Evolutionary conservation across 1,284 basidiomycete species (phyloP).

Genomic region (Cutaneotrichosporon mucoides): DNA sequence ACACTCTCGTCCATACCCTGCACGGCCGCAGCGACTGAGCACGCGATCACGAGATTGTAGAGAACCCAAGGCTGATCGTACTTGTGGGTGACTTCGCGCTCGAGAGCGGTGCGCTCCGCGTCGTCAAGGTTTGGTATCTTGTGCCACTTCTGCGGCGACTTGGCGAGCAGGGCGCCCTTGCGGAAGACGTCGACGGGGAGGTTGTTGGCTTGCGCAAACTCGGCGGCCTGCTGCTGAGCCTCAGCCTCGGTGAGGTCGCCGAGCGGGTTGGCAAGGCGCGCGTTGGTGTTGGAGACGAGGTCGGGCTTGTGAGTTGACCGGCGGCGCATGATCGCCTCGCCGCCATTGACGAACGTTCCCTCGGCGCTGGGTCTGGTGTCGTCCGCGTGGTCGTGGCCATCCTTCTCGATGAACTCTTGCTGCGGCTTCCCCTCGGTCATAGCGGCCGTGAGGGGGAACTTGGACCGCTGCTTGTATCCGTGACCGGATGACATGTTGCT

Average conservation of each 20-base stretch:
- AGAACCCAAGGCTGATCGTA: conserved; percentile 57
- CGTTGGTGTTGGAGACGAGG: conserved; percentile 24
- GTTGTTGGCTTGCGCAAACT: conserved; percentile 56
- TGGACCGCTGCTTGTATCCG: conserved; percentile 15
- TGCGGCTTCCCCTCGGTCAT: conserved; percentile 30
- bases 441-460: conserved; percentile 25
- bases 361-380: neutral
- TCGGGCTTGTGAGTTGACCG: conserved; percentile 22
- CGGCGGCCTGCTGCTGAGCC: conserved; percentile 57
- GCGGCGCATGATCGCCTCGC: neutral
- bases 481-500: conserved; percentile 16
- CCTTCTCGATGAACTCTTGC: conserved; percentile 17
- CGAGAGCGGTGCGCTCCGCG: conserved; percentile 57
- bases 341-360: neutral
- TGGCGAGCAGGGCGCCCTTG: conserved; percentile 63
- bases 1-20: conserved; percentile 41
- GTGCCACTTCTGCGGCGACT: conserved; percentile 58
- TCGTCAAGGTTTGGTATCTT: conserved; percentile 54
- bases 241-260: conserved; percentile 39
- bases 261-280: conserved; percentile 30
- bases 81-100: conserved; percentile 58
- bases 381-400: neutral
- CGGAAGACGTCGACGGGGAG: conserved; percentile 53
- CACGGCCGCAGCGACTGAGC: conserved; percentile 41
- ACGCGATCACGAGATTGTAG: conserved; percentile 49